Conservation (phyloP, 495 filamentous ascomycete species). For the Penicillium pulvis region DNA sequence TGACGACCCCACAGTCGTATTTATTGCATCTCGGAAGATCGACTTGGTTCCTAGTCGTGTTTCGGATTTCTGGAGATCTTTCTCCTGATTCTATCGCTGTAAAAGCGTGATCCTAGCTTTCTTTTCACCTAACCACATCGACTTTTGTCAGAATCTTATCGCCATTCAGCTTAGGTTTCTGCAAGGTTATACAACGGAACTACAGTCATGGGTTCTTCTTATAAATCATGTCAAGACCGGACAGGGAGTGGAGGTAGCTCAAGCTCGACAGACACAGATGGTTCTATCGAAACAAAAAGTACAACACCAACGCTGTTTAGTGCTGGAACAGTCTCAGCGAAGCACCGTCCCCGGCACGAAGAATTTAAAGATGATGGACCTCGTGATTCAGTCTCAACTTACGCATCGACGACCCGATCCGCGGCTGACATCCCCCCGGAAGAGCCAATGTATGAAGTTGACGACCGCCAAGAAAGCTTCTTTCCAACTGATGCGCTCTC, state of each 20-base stretch:
- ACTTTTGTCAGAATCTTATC: background rate
- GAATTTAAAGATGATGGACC: conserved; percentile 38
- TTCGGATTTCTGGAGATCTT: background rate
- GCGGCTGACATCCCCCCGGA: conserved; percentile 58
- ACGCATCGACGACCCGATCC: conserved; percentile 72
- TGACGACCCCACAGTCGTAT: conserved; percentile 8
- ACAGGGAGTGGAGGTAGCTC: conserved; percentile 47
- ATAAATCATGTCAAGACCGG: conserved; percentile 33
- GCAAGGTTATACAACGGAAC: background rate
- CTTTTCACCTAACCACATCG: background rate
- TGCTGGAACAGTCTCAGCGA: conserved; percentile 44
- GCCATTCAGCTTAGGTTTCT: background rate
- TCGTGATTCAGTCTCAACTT: conserved; percentile 74
- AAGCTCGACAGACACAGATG: conserved; percentile 62
- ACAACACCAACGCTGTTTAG: conserved; percentile 70
- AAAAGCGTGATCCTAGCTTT: background rate
- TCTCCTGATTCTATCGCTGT: background rate
- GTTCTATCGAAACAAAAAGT: conserved; percentile 65
- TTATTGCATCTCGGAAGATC: background rate
- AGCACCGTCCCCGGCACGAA: conserved; percentile 7
- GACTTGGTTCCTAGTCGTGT: background rate
- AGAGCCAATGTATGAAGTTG: conserved; percentile 59
- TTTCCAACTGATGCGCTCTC: conserved; percentile 65
- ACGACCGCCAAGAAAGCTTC: conserved; percentile 62
- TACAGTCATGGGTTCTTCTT: conserved; percentile 38